These are phyloP conservation scores for Arctostaphylos glauca DNA, from an alignment of 148 eudicot genomes.

Conservation along the genomic window DNA sequence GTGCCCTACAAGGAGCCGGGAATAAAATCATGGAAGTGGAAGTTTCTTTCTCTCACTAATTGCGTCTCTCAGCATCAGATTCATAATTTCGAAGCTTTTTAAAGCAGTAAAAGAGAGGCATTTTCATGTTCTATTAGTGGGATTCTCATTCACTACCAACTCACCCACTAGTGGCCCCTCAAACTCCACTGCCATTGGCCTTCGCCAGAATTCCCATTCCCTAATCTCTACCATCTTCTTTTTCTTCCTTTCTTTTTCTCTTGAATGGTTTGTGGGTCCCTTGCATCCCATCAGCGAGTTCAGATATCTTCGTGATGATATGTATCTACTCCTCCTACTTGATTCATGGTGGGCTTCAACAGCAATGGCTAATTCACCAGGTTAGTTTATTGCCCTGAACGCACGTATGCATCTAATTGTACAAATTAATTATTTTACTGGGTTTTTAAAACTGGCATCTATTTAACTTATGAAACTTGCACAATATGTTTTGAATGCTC, in stretches of 20 bases:
- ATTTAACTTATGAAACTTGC: neutral
- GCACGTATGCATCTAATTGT: neutral
- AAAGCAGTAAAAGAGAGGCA: conserved; percentile 36
- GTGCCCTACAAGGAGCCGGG: neutral
- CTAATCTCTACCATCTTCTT: conserved; percentile 18
- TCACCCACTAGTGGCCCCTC: conserved; percentile 29
- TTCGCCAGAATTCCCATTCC: conserved; percentile 19
- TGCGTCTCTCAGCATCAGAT: conserved; percentile 6
- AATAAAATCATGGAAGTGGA: conserved; percentile 24
- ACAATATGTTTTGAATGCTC: neutral
- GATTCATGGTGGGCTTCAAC: conserved; percentile 29
- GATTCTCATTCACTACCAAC: conserved; percentile 58
- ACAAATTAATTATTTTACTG: neutral
- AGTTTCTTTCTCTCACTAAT: conserved; percentile 22
- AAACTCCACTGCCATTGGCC: conserved; percentile 26
- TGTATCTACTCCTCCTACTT: conserved; percentile 28
- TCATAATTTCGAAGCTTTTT: neutral
- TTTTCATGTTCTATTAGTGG: conserved; percentile 47
- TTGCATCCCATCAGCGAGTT: conserved; percentile 28
- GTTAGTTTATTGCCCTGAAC: conserved; percentile 32
- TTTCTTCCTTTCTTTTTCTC: conserved; percentile 8
- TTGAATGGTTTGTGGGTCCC: conserved; percentile 58
- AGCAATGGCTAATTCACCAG: conserved; percentile 41
- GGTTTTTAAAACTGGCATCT: neutral
- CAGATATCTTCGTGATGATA: conserved; percentile 35